These are phyloP conservation scores for Talaromyces amestolkiae DNA, from an alignment of 2,329 filamentous ascomycete species.

Conservation along the genomic window DNA sequence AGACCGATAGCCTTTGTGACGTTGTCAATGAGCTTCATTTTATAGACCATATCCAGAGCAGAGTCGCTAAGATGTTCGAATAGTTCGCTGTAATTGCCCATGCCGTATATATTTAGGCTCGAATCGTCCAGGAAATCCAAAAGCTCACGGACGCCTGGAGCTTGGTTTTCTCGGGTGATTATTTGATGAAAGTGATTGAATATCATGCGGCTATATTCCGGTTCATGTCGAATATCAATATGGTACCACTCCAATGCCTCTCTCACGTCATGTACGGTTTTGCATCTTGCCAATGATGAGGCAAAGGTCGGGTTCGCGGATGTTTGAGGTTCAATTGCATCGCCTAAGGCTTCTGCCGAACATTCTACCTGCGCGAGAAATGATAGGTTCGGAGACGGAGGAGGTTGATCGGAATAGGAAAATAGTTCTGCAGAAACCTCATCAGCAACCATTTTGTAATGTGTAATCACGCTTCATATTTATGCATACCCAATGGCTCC, in stretches of 20 bases:
- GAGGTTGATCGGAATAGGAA: constrained; percentile 23
- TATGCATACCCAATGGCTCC: constrained; percentile 27
- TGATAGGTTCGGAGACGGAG: constrained; percentile 21
- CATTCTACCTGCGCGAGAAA: constrained; percentile 13
- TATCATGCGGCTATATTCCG: constrained; percentile 35
- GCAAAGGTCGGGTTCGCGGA: constrained; percentile 17
- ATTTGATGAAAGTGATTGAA: constrained; percentile 30
- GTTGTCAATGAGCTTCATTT: constrained; percentile 27
- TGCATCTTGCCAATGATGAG: constrained; percentile 23
- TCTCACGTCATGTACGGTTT: constrained; percentile 30
- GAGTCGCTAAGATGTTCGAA: constrained; percentile 28
- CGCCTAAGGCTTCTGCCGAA: neutral
- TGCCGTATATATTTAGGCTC: constrained; percentile 34
- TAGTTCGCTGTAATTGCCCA: constrained; percentile 35
- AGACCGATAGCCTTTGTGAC: constrained; percentile 34
- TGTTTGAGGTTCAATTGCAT: neutral
- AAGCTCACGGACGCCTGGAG: constrained; percentile 26
- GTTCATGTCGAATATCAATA: constrained; percentile 36
- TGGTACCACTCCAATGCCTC: constrained; percentile 28
- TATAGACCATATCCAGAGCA: constrained; percentile 22
- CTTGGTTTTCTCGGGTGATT: neutral
- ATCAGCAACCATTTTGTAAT: neutral
- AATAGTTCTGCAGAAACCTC: constrained; percentile 22
- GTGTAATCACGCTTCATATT: too few species aligned
- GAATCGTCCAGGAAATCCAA: constrained; percentile 37